These are phyloP conservation scores for Lachancea waltii DNA, from an alignment of 805 yeast species.

Conservation along the genomic window DNA sequence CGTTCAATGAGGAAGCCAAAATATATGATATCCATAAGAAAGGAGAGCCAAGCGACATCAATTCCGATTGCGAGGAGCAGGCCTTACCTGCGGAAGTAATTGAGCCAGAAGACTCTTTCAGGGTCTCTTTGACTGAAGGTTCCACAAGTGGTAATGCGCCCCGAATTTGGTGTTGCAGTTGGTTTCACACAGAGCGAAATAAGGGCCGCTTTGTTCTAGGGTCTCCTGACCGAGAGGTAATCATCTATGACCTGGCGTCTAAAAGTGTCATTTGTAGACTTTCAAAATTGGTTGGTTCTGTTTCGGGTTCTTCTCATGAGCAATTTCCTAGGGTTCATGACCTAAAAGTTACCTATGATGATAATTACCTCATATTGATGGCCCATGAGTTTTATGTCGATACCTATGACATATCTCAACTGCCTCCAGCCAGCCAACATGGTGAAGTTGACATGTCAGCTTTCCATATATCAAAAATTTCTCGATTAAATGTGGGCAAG, in stretches of 20 bases:
- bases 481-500: conserved; percentile 47
- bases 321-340: conserved; percentile 55
- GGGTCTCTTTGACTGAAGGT: conserved; percentile 12
- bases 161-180: conserved; percentile 56
- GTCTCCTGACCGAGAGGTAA: conserved; percentile 64
- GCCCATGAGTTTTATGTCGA: conserved; percentile 57
- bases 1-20: conserved; percentile 62
- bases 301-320: conserved; percentile 26
- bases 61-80: conserved; percentile 16
- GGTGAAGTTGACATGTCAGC: conserved; percentile 3
- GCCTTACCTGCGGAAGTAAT: conserved; percentile 21
- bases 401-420: conserved; percentile 44
- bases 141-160: conserved; percentile 16
- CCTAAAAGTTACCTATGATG: conserved; percentile 59
- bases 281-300: conserved; percentile 21
- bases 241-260: conserved; percentile 37
- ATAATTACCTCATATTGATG: conserved; percentile 53
- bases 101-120: conserved; percentile 28
- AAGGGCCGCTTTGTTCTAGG: conserved; percentile 55
- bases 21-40: conserved; percentile 57
- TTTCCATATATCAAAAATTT: conserved; percentile 32
- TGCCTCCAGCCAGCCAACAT: conserved; percentile 15
- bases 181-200: conserved; percentile 47
- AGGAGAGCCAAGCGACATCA: conserved; percentile 18
- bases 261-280: conserved; percentile 23